These are phyloP conservation scores for Leishmania tarentolae DNA, from an alignment of 208 protist species.

Conservation along the genomic window DNA sequence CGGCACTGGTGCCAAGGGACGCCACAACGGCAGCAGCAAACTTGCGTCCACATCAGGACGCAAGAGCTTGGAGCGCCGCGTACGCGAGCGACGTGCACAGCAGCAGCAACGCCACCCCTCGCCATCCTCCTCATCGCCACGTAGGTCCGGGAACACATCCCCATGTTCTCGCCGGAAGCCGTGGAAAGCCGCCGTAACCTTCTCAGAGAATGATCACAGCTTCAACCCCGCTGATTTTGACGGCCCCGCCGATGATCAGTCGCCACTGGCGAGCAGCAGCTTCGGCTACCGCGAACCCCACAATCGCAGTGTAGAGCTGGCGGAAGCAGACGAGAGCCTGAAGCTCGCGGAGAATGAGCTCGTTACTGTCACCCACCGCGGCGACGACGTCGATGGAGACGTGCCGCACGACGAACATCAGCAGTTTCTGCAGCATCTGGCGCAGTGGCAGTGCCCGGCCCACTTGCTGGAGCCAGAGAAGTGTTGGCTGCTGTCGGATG, in stretches of 20 bases:
- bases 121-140: neutral
- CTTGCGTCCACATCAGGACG: neutral
- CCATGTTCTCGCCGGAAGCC: neutral
- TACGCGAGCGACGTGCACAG: constrained; percentile 5
- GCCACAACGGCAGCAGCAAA: neutral
- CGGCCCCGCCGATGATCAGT: constrained; percentile 6
- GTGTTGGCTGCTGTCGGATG: constrained; percentile 52
- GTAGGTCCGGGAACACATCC: neutral
- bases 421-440: constrained; percentile 11
- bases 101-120: constrained; percentile 2
- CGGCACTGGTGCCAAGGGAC: neutral
- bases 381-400: neutral
- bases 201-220: constrained; percentile 2
- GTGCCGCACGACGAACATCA: constrained; percentile 8
- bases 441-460: constrained; percentile 22
- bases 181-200: neutral
- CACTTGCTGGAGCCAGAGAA: constrained; percentile 23
- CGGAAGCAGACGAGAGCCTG: neutral
- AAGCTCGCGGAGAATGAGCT: neutral
- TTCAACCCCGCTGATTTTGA: neutral
- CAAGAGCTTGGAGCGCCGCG: constrained; percentile 7
- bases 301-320: constrained; percentile 19
- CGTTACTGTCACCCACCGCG: neutral
- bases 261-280: constrained; percentile 14
- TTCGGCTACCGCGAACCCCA: constrained; percentile 4